phyloP scores from a whole-genome alignment of 2,329 filamentous ascomycete species.

The Coleophoma cylindrospora region DNA sequence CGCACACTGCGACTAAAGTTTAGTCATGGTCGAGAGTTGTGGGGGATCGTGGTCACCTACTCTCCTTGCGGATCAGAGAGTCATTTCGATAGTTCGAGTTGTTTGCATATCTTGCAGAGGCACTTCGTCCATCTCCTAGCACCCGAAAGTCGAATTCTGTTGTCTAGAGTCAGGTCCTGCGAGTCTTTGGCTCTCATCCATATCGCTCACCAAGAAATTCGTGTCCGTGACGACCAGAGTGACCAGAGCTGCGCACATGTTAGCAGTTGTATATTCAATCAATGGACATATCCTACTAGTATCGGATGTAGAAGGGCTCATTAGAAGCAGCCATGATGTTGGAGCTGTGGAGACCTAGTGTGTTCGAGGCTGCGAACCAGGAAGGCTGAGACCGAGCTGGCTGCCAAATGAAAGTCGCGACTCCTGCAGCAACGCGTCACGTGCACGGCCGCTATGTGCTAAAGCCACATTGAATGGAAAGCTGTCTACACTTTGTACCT shows the following conservation, averaged over 20 bases:
- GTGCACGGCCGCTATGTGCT: neutral
- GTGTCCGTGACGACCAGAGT: conserved; percentile 32
- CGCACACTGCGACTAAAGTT: conserved; percentile 66
- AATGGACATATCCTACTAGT: conserved; percentile 70
- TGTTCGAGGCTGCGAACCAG: too few species aligned
- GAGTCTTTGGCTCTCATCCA: neutral
- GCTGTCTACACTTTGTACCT: conserved; percentile 6
- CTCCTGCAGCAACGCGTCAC: neutral
- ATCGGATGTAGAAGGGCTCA: conserved; percentile 86
- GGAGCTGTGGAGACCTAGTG: neutral
- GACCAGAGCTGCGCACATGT: conserved; percentile 69
- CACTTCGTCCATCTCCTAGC: conserved; percentile 87
- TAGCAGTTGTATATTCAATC: conserved; percentile 6
- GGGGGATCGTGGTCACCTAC: conserved; percentile 46
- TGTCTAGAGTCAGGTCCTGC: conserved; percentile 14
- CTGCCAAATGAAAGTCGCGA: neutral
- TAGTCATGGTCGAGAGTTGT: too few species aligned
- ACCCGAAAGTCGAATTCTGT: conserved; percentile 95
- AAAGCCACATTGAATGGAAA: conserved; percentile 8
- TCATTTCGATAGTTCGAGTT: conserved; percentile 99
- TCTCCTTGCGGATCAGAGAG: conserved; percentile 98
- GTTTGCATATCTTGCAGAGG: conserved; percentile 94
- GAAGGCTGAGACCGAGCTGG: neutral
- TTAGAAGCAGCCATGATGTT: conserved; percentile 39
- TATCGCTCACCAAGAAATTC: neutral